Percentiles rank a stretch among this genome's conserved stretches.
phyloP scores from a whole-genome alignment of 805 yeast species.

The Cyberlindnera veronae region DNA sequence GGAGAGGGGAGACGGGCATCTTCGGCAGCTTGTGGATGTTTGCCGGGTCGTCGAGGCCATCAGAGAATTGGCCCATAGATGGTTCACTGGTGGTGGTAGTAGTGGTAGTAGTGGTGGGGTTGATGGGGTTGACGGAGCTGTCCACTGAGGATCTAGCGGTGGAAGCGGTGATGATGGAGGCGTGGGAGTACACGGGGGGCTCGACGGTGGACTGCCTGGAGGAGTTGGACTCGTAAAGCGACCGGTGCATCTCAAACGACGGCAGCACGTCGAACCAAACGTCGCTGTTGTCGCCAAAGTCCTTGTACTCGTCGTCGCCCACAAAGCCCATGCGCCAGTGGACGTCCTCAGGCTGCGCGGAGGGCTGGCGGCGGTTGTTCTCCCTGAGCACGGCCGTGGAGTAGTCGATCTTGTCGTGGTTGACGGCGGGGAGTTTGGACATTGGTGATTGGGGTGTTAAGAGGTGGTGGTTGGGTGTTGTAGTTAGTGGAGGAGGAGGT shows the following conservation, averaged over 20 bases:
- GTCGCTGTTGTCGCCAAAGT: slow-evolving; percentile 8
- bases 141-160: not conserved
- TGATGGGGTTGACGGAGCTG: too few species aligned
- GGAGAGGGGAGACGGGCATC: slow-evolving; percentile 32
- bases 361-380: slow-evolving; percentile 6
- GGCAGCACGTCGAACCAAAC: slow-evolving; percentile 53
- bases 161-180: not conserved
- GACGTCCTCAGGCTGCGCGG: slow-evolving; percentile 8
- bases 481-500: too few species aligned
- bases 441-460: too few species aligned
- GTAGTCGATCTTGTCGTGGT: slow-evolving; percentile 11
- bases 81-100: too few species aligned
- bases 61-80: not conserved
- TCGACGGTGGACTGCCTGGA: slow-evolving; percentile 32
- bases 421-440: too few species aligned
- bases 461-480: too few species aligned
- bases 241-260: slow-evolving; percentile 65
- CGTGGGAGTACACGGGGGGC: slow-evolving; percentile 33
- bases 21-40: slow-evolving; percentile 45
- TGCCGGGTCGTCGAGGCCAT: slow-evolving; percentile 1
- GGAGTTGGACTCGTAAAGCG: slow-evolving; percentile 37
- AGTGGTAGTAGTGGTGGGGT: too few species aligned
- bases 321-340: slow-evolving; percentile 15
- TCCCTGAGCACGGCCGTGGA: slow-evolving; percentile 14
- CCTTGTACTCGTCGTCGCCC: slow-evolving; percentile 9